A percentile compares a stretch with the other conserved stretches of the same genome.
Evolutionary conservation across 2,329 filamentous ascomycete genomes (phyloP).

Genomic region (Lasiodiplodia sp.): DNA sequence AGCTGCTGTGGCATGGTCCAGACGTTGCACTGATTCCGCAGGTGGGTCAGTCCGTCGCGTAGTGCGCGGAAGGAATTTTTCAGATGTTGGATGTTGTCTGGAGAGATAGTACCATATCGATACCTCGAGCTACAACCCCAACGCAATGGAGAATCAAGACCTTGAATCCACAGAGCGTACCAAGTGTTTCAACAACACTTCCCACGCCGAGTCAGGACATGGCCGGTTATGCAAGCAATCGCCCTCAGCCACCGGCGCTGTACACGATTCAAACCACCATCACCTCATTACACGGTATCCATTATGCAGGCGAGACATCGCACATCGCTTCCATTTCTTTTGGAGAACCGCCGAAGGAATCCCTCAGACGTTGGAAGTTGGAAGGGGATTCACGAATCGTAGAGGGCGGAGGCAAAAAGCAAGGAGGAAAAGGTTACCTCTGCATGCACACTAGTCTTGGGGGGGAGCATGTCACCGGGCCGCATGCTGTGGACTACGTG

Average conservation of each 20-base stretch:
- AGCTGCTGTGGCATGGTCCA: background rate
- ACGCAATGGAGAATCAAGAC: background rate
- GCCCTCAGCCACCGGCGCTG: background rate
- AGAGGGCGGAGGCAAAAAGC: background rate
- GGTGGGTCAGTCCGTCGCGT: background rate
- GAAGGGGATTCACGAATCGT: background rate
- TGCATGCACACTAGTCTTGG: background rate
- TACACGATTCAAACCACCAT: background rate
- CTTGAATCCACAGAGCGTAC: background rate
- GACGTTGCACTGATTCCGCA: background rate
- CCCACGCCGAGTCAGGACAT: no score
- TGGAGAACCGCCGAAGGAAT: constrained; percentile 9
- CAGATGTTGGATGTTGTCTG: constrained; percentile 1
- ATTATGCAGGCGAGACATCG: background rate
- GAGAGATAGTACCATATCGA: background rate
- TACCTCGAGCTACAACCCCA: background rate
- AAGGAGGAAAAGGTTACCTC: background rate
- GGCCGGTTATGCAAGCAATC: background rate
- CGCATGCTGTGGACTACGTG: background rate
- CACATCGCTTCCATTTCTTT: background rate
- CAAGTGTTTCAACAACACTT: background rate
- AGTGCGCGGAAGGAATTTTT: background rate
- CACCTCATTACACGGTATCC: no score
- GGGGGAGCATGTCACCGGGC: background rate
- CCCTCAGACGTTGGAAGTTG: constrained; percentile 14